These are phyloP conservation scores for Aspergillus steynii DNA, from an alignment of 495 filamentous ascomycete genomes.

Conservation along the genomic window DNA sequence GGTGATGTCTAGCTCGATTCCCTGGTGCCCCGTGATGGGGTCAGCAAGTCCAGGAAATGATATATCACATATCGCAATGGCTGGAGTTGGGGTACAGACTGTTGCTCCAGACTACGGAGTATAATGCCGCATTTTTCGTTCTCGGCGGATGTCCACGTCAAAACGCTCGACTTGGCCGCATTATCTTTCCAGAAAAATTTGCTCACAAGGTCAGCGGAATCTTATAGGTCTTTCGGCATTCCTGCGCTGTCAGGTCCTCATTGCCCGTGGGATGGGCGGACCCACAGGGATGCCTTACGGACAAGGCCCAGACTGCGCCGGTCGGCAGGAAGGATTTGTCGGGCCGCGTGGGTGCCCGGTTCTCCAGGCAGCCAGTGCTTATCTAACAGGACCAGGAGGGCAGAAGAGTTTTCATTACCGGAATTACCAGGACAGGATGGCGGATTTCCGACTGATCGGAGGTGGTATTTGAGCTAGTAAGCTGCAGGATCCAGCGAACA, in stretches of 20 bases:
- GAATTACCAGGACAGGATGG: background rate
- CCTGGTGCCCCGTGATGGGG: no score
- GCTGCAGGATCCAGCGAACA: background rate
- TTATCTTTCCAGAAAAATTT: no score
- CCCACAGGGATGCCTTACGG: background rate
- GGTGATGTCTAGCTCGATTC: background rate
- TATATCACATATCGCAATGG: no score
- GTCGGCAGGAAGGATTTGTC: no score
- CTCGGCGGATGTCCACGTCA: no score
- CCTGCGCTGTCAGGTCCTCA: background rate
- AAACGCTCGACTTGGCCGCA: no score
- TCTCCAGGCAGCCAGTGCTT: background rate
- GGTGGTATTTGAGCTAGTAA: background rate
- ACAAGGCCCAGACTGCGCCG: no score
- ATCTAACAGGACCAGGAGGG: background rate
- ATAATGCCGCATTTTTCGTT: no score
- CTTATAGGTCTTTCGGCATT: background rate
- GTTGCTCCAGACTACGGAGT: no score
- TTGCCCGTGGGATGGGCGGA: background rate
- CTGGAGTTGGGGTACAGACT: no score
- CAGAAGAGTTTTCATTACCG: background rate
- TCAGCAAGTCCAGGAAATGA: no score
- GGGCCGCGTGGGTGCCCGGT: background rate
- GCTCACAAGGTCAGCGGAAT: background rate
- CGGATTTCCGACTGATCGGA: no score